Base-by-base conservation (phyloP, 75 land plant species). In the Isoetes taiwanensis region DNA sequence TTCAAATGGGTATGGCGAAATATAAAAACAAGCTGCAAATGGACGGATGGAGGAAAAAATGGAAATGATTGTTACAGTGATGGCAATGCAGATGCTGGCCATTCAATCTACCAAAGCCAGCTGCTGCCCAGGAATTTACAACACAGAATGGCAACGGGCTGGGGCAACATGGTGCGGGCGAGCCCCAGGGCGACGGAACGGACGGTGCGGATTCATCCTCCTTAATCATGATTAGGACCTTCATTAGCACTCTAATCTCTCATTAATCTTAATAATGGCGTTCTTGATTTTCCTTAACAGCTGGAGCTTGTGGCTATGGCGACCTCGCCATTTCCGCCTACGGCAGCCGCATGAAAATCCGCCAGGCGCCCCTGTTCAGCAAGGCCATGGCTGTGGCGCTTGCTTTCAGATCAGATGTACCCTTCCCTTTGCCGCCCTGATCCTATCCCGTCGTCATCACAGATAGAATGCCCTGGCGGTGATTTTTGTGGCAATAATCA, bases 381-480 rank as follows among this genome's bases (percentile, higher is more conserved):
- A 43, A 12, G 48, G 48, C 3, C 24, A 4, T 3, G 48, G 48
- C 8, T 43, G 48, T 12, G 48, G 48, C 19, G 48, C 11, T 25
- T 43, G 48, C 24, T 43, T 20, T 12, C 24, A 43, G 48, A 12
- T 43, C 48, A 3, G 24, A 25, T 43, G 48, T 12, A 3, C 3
- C 3, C 8, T 20, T 25, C 19, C 8, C 48, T 25, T 43, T 25
- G 19, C 24, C 48, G 24, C 19, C 5, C 48, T 25, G 11, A 43
- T 25, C 2, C 8, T 25, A 2, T 20, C 48, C 48, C 24, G 56
- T 54, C 30, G 56, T 54, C 29, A 28, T 28, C 56, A 54, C 56
- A 24, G 56, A 54, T 24, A 6, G 17, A n/a, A 31, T 54, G 56
- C 26, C 56, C 56, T 3, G 56, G 56, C 2, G 24, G 56, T 24